Conservation (phyloP, 73 alveolate genomes). For the Symbiodinium natans region DNA sequence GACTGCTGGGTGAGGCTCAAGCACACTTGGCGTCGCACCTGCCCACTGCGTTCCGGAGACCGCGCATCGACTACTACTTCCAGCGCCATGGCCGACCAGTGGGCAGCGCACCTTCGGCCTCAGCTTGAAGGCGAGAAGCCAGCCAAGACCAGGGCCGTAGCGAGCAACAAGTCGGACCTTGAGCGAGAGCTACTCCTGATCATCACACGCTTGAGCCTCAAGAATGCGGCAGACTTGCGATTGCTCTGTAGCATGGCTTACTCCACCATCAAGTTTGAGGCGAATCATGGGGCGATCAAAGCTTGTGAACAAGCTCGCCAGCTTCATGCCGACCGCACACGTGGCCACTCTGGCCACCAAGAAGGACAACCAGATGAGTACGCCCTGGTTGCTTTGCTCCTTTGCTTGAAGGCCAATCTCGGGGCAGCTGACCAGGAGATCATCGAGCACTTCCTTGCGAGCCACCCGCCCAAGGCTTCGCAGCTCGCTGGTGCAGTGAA, state of each 20-base stretch:
- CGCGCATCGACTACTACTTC: not conserved
- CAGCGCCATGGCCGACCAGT: not conserved
- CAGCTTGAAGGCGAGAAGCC: not conserved
- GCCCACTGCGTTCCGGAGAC: not conserved
- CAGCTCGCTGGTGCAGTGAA: not conserved
- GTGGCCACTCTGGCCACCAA: not conserved
- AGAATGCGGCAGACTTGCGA: conserved; percentile 18
- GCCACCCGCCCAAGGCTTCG: not conserved
- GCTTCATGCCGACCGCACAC: conserved; percentile 16
- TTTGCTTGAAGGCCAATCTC: not conserved
- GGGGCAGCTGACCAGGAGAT: not conserved
- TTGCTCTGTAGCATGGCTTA: conserved; percentile 34
- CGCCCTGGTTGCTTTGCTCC: conserved; percentile 18
- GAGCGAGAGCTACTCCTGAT: not conserved
- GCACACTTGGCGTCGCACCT: not conserved
- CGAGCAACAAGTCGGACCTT: conserved; percentile 31
- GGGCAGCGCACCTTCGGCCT: not conserved
- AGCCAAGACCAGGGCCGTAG: not conserved
- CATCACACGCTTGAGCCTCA: not conserved
- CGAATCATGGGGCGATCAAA: conserved; percentile 23
- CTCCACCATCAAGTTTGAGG: conserved; percentile 26
- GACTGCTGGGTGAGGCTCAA: not conserved
- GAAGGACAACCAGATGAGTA: conserved; percentile 36
- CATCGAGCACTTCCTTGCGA: not conserved
- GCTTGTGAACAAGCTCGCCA: conserved; percentile 16